Conservation (phyloP, 2,329 filamentous ascomycete species). For the Aspergillus floridensis region DNA sequence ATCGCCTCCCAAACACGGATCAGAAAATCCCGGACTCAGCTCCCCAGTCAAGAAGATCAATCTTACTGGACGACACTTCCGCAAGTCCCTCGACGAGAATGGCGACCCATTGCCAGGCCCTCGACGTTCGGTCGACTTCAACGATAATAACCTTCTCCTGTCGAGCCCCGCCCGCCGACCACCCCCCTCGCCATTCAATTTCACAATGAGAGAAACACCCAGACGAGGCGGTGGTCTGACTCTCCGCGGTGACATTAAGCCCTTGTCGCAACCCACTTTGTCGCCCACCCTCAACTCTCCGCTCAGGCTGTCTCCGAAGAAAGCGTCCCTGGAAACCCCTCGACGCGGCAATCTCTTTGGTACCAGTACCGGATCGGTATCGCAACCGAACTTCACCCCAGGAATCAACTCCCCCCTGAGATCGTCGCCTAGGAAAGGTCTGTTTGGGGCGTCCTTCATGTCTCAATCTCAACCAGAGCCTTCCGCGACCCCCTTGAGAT, state of each 20-base stretch:
- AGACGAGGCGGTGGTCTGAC: conserved; percentile 33
- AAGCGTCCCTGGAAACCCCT: conserved; percentile 26
- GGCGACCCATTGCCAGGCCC: conserved; percentile 30
- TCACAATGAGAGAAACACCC: conserved; percentile 42
- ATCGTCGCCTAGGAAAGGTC: conserved; percentile 23
- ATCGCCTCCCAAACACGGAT: conserved; percentile 33
- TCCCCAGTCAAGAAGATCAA: conserved; percentile 36
- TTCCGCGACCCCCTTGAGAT: conserved; percentile 36
- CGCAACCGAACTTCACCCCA: conserved; percentile 21
- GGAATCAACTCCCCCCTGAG: conserved; percentile 21
- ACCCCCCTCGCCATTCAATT: conserved; percentile 46
- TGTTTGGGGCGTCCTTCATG: conserved; percentile 36
- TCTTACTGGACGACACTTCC: conserved; percentile 27
- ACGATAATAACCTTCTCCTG: conserved; percentile 35
- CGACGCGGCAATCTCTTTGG: conserved; percentile 13
- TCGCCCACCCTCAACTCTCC: conserved; percentile 37
- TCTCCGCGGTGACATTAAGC: conserved; percentile 21
- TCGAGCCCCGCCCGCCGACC: conserved; percentile 46
- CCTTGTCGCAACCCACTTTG: conserved; percentile 23
- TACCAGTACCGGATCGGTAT: conserved; percentile 2
- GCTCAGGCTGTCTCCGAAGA: conserved; percentile 46
- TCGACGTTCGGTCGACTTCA: conserved; percentile 31
- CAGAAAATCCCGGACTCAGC: conserved; percentile 30
- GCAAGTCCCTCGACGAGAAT: conserved; percentile 32
- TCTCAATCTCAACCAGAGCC: conserved; percentile 33